These are phyloP conservation scores for Nemophila menziesii DNA, from an alignment of 257 asterid genomes.

Conservation along the genomic window DNA sequence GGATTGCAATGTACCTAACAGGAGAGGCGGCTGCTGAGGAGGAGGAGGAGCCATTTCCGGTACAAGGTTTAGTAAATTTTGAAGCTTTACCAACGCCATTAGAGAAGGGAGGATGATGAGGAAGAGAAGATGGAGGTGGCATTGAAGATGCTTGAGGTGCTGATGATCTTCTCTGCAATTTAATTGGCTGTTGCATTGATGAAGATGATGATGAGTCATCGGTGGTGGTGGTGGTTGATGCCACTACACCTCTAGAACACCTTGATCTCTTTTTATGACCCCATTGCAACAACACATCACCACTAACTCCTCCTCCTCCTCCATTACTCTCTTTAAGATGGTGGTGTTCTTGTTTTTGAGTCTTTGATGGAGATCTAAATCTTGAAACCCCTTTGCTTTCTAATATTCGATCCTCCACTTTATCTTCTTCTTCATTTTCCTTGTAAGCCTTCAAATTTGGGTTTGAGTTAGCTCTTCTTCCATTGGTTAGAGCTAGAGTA, in stretches of 20 bases:
- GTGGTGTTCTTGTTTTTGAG: slow-evolving; percentile 9
- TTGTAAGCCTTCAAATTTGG: slow-evolving; percentile 14
- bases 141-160: slow-evolving; percentile 11
- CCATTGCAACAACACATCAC: slow-evolving; percentile 48
- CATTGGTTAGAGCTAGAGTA: slow-evolving; percentile 12
- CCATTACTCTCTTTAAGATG: slow-evolving; percentile 11
- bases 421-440: slow-evolving; percentile 22
- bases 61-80: slow-evolving; percentile 8
- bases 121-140: slow-evolving; percentile 18
- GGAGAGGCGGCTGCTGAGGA: slow-evolving; percentile 18
- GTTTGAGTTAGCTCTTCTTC: slow-evolving; percentile 14
- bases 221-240: slow-evolving; percentile 1
- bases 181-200: slow-evolving; percentile 12
- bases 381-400: slow-evolving; percentile 13
- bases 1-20: slow-evolving; percentile 13
- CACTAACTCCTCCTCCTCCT: slow-evolving; percentile 12
- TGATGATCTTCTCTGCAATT: slow-evolving; percentile 17
- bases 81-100: slow-evolving; percentile 8
- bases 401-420: slow-evolving; percentile 7
- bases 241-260: slow-evolving; percentile 47
- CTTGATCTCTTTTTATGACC: slow-evolving; percentile 75
- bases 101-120: slow-evolving; percentile 8
- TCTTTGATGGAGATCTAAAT: slow-evolving; percentile 22
- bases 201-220: slow-evolving; percentile 22
- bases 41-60: slow-evolving; percentile 7